Evolutionary conservation across 257 asterid species (phyloP).

Genomic region (Echites panduratus): DNA sequence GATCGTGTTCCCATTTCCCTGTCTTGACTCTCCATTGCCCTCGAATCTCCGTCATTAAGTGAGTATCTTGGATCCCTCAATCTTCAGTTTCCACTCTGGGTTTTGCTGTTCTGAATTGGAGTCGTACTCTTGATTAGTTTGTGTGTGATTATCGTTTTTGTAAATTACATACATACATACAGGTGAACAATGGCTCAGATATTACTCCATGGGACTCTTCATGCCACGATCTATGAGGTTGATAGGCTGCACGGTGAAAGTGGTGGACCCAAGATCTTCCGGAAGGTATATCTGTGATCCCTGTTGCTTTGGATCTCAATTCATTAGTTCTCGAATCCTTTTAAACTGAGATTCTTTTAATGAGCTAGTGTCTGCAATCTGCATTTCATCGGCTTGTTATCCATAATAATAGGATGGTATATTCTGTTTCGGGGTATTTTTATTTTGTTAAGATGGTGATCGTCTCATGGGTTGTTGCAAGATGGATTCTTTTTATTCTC

Average conservation of each 20-base stretch:
- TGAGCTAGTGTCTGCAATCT: background rate
- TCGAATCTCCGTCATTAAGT: background rate
- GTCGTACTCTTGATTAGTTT: background rate
- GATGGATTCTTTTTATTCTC: background rate
- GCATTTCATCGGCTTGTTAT: background rate
- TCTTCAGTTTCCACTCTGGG: background rate
- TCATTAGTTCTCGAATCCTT: background rate
- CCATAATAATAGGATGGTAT: background rate
- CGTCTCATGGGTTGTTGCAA: background rate
- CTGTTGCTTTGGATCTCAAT: slow-evolving; percentile 6
- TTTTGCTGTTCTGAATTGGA: background rate
- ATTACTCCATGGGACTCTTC: slow-evolving; percentile 43
- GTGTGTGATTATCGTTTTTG: no score
- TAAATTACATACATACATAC: background rate
- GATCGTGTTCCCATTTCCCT: slow-evolving; percentile 12
- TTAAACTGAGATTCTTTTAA: background rate
- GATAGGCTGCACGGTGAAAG: slow-evolving; percentile 26
- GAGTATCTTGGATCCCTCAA: slow-evolving; percentile 9
- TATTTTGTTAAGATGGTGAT: no score
- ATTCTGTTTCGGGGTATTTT: background rate
- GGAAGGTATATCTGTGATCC: slow-evolving; percentile 26
- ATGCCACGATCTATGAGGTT: slow-evolving; percentile 40
- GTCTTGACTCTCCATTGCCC: background rate
- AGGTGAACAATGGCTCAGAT: slow-evolving; percentile 33
- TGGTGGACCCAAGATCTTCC: slow-evolving; percentile 25